Evolutionary conservation across 2,329 filamentous ascomycete genomes (phyloP), one percentile per base, ranked within the genome.

Genomic region (Penicillium sp.): DNA sequence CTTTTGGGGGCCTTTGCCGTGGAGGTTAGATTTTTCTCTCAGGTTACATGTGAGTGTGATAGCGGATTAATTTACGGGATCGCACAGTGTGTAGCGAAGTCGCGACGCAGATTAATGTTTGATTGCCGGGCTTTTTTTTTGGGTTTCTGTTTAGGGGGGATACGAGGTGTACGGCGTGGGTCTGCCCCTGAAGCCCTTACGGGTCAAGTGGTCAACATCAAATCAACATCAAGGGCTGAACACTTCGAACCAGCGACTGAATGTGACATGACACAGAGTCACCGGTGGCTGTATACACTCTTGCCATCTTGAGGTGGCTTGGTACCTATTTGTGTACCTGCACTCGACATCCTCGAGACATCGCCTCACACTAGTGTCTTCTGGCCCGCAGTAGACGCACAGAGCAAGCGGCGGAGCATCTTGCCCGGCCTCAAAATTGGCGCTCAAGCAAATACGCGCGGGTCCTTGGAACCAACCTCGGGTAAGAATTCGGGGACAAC

Each of bases 21-120:
- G 31, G 31, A 33, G 12, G 31, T 33, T 33, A 15, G 31, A 33
- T 15, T 33, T 15, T 33, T 33, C 10, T 36, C 10, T 36, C n/a
- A 16, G 34, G 34, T 38, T 38, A 38, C 34, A 38, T 38, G 26
- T 46, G 23, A 39, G n/a, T 24, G 51, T 47, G 51, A 49, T 36
- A 31, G 36, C 36, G 5, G 6, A n/a, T 29, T 29, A 38, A 15
- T 21, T 38, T 38, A 9, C 34, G 13, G 34, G 7, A 29, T 7
- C 28, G 2, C n/a, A 8, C 3, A 9, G 21, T 18, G 8, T 38
- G 34, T 38, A 29, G 28, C 28, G 28, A 29, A 29, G 28, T 29
- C 6, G 34, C 16, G 8, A 38, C 10, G 8, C 21, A 18, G 16
- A 38, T 21, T 21, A 21, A 2, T 38, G 16, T 38, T 21, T 38